Conservation (phyloP, 1,284 basidiomycete species). For the Cutaneotrichosporon daszewskae region DNA sequence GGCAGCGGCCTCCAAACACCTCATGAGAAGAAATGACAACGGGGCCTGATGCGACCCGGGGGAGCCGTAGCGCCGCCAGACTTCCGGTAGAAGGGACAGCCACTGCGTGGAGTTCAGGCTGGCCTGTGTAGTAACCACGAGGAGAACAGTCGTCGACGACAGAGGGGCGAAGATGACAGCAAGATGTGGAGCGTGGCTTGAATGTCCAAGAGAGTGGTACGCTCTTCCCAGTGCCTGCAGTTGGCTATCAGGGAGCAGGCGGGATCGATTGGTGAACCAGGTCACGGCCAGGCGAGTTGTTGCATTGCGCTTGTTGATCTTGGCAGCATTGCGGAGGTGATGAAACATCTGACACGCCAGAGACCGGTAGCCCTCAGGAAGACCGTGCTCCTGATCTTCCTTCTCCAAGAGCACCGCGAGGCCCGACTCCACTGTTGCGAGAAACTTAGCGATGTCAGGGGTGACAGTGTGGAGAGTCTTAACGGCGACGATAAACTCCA, state of each 20-base stretch:
- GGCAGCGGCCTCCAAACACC: constrained; percentile 35
- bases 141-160: too few species aligned
- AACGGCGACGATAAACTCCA: constrained; percentile 52
- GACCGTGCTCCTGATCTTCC: constrained; percentile 50
- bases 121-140: constrained; percentile 29
- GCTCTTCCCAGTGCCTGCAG: neutral
- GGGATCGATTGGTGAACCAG: constrained; percentile 6
- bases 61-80: constrained; percentile 27
- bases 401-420: constrained; percentile 58
- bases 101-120: constrained; percentile 30
- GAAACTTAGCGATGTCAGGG: constrained; percentile 47
- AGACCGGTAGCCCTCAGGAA: constrained; percentile 27
- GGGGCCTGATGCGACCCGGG: constrained; percentile 5
- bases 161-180: constrained; percentile 2
- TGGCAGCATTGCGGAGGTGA: constrained; percentile 16
- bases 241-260: neutral
- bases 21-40: constrained; percentile 33
- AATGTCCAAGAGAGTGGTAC: neutral
- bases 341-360: constrained; percentile 28
- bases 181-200: constrained; percentile 13
- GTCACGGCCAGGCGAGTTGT: constrained; percentile 8
- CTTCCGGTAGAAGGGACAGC: constrained; percentile 22
- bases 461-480: constrained; percentile 4
- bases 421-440: constrained; percentile 56
- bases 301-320: constrained; percentile 9